Evolutionary conservation across 495 filamentous ascomycete species (phyloP).

Genomic region (Xylaria scruposa): DNA sequence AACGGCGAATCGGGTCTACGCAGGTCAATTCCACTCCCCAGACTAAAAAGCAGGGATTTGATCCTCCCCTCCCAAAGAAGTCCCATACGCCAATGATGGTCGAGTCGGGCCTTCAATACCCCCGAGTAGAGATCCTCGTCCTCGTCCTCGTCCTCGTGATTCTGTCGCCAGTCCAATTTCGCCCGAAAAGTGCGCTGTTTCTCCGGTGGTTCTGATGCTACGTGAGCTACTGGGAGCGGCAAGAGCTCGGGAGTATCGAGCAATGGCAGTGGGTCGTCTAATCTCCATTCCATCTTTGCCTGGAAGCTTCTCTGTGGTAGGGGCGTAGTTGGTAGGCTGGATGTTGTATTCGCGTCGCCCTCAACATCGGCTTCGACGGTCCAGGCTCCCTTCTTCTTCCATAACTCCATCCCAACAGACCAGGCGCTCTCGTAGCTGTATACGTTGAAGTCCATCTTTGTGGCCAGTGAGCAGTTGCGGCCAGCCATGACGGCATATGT

Average conservation of each 20-base stretch:
- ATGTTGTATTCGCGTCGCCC: slow-evolving; percentile 29
- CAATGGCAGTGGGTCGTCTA: slow-evolving; percentile 49
- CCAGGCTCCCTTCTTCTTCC: slow-evolving; percentile 63
- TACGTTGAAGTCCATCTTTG: slow-evolving; percentile 94
- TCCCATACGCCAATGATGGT: slow-evolving; percentile 83
- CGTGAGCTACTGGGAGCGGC: slow-evolving; percentile 17
- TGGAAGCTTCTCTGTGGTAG: slow-evolving; percentile 56
- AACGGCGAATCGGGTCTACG: slow-evolving; percentile 72
- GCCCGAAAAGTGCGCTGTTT: slow-evolving; percentile 27
- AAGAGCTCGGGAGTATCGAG: slow-evolving; percentile 24
- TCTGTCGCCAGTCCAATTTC: slow-evolving; percentile 29
- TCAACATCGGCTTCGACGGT: slow-evolving; percentile 50
- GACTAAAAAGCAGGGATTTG: slow-evolving; percentile 90
- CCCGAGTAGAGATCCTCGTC: slow-evolving; percentile 72
- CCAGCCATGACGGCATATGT: slow-evolving; percentile 90
- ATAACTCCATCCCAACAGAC: slow-evolving; percentile 87
- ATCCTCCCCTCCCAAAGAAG: slow-evolving; percentile 92
- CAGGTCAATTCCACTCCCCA: slow-evolving; percentile 81
- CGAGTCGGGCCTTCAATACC: slow-evolving; percentile 87
- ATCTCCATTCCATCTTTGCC: slow-evolving; percentile 62
- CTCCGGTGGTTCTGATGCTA: slow-evolving; percentile 3
- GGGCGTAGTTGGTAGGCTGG: slow-evolving; percentile 23
- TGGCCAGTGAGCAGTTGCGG: slow-evolving; percentile 80
- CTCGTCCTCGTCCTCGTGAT: slow-evolving; percentile 44
- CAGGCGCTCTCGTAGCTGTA: slow-evolving; percentile 97